These are phyloP conservation scores for Calonectria naviculata DNA, from an alignment of 2,329 filamentous ascomycete species.

Conservation along the genomic window DNA sequence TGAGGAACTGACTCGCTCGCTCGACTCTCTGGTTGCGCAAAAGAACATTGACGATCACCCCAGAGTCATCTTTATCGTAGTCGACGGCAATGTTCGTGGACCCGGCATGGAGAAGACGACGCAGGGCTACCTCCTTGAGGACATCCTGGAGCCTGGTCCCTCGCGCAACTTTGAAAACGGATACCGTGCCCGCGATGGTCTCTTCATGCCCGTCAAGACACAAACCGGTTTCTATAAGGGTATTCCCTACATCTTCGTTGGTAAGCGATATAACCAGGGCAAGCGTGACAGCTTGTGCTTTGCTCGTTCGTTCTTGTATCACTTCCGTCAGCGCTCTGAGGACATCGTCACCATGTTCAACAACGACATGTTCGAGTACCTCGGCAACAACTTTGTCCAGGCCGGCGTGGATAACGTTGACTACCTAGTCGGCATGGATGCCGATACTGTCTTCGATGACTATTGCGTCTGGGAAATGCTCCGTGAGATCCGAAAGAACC, in stretches of 20 bases:
- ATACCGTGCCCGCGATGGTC: conserved; percentile 58
- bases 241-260: conserved; percentile 58
- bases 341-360: conserved; percentile 58
- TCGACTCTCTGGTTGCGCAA: conserved; percentile 58
- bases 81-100: conserved; percentile 59
- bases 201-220: conserved; percentile 58
- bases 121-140: conserved; percentile 57
- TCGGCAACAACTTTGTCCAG: conserved; percentile 51
- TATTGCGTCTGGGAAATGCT: conserved; percentile 58
- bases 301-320: conserved; percentile 59
- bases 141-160: conserved; percentile 53
- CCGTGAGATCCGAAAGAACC: conserved; percentile 53
- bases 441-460: conserved; percentile 58
- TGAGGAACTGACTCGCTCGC: conserved; percentile 55
- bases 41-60: conserved; percentile 54
- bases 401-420: conserved; percentile 53
- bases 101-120: conserved; percentile 61
- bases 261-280: conserved; percentile 61
- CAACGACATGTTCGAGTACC: conserved; percentile 54
- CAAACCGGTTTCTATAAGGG: conserved; percentile 57
- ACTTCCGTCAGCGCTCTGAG: conserved; percentile 56
- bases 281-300: conserved; percentile 62
- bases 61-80: conserved; percentile 58
- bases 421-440: conserved; percentile 59
- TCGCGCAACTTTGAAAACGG: conserved; percentile 51